Conservation (phyloP, 768 basidiomycete species). For the Tulasnella calospora region DNA sequence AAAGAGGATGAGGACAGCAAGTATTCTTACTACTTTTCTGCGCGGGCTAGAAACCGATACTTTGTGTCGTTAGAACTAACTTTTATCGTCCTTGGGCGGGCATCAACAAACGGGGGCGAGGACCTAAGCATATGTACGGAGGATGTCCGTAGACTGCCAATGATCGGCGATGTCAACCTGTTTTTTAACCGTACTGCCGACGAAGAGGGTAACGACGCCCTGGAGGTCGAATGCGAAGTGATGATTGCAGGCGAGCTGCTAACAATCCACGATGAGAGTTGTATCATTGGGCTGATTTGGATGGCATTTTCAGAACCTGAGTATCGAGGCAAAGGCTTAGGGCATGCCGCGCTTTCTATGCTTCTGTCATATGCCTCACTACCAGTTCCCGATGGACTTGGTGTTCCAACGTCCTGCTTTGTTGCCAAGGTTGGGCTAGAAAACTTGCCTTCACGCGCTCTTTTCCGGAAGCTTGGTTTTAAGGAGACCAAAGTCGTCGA, state of each 20-base stretch:
- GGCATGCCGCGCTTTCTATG: constrained; percentile 56
- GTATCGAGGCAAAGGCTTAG: constrained; percentile 66
- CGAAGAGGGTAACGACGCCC: constrained; percentile 39
- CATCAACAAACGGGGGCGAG: constrained; percentile 26
- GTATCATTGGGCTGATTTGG: neutral
- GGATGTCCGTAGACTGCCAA: constrained; percentile 45
- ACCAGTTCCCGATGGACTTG: constrained; percentile 34
- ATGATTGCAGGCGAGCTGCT: constrained; percentile 27
- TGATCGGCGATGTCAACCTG: constrained; percentile 92
- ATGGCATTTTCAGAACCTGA: constrained; percentile 46
- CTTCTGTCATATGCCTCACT: constrained; percentile 57
- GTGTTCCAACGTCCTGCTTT: constrained; percentile 48
- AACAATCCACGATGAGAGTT: neutral
- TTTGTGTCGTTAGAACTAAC: constrained; percentile 56
- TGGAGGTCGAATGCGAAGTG: constrained; percentile 72
- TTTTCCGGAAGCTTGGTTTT: constrained; percentile 79
- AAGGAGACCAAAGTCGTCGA: constrained; percentile 57
- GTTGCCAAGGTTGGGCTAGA: constrained; percentile 65
- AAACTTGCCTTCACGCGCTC: constrained; percentile 61
- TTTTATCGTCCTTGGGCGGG: constrained; percentile 73
- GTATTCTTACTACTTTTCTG: constrained; percentile 30
- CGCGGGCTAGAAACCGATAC: neutral
- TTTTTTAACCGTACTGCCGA: constrained; percentile 60
- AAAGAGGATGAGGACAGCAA: constrained; percentile 75
- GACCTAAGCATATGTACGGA: constrained; percentile 25